Conservation (phyloP, 164 flowering plant species). For the Magnolia changhungtana region DNA sequence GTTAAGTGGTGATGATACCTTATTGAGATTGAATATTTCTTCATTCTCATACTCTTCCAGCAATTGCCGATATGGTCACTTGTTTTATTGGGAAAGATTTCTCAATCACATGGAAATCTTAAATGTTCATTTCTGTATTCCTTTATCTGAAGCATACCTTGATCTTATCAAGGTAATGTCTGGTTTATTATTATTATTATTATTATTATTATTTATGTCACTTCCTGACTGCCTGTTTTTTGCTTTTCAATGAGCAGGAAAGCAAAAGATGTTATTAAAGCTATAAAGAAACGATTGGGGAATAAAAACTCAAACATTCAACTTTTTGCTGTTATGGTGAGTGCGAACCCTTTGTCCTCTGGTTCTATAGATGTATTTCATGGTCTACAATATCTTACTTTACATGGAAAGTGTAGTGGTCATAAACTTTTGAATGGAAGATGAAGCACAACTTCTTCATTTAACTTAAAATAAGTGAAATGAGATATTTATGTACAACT, state of each 20-base stretch:
- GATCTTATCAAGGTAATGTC: no score
- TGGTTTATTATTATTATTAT: neutral
- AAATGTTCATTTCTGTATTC: no score
- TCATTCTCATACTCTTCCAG: no score
- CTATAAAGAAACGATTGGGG: slow-evolving; percentile 76
- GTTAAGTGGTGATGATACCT: no score
- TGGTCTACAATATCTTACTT: neutral
- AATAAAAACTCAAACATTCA: slow-evolving; percentile 61
- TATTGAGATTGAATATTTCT: no score
- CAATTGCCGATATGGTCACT: no score
- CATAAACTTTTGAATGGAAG: neutral
- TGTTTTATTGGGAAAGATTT: no score
- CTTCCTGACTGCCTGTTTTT: neutral
- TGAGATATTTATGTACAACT: neutral
- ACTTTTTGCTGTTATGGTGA: slow-evolving; percentile 67
- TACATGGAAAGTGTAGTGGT: neutral
- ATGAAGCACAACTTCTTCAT: neutral
- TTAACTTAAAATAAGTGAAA: neutral
- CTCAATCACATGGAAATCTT: no score
- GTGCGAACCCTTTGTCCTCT: slow-evolving; percentile 11
- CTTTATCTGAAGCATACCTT: no score
- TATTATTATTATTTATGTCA: neutral
- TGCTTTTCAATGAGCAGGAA: slow-evolving; percentile 44
- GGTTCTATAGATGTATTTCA: neutral
- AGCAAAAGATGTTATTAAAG: slow-evolving; percentile 72